Evolutionary conservation across 2,329 filamentous ascomycete species (phyloP), one percentile per base, ranked within the genome.

Genomic region (Albophoma yamanashiensis): DNA sequence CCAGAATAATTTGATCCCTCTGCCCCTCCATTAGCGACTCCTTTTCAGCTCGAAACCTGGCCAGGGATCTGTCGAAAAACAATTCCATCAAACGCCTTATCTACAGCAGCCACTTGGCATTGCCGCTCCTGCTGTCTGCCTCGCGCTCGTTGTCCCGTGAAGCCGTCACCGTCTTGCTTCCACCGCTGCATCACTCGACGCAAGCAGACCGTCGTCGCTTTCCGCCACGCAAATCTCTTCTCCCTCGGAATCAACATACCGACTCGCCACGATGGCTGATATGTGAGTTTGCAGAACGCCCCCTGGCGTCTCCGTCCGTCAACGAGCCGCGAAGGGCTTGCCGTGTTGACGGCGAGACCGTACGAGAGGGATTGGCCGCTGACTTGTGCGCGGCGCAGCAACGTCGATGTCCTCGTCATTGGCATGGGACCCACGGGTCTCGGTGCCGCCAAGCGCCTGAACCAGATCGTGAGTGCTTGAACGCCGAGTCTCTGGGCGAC

Each of bases 381-480:
- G 60, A 70, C 62, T 39, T 59, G 20, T 59, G 20, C 27, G 53
- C 56, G 50, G 27, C 61, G 17, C 76, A 95, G 92, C 76, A 88
- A 91, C 72, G 91, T 97, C 75, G 94, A 99, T 79, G 89, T 99
- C 68, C 91, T 99, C 74, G 87, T 99, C 77, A 97, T 97, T 80
- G 94, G 94, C 73, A 93, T 93, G 78, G 94, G 94, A 73, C 94
- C 94, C 70, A 97, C 94, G 72, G 94, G 94, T 78, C 86, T 97
- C 69, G 94, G 94, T 82, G 94, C 94, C 74, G 94, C 94, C 70
- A 99, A 99, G 83, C 91, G 94, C 74, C 85, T 99, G 67, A 89
- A 97, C 78, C 94, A 99, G 79, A 87, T 97, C 73, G 94, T 97
- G 82, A 68, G 88, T 74, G 67, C 50, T 66, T 72, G 68, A 70